These are phyloP conservation scores for Cordyceps pruinosa DNA, from an alignment of 2,329 filamentous ascomycete species.

Conservation along the genomic window DNA sequence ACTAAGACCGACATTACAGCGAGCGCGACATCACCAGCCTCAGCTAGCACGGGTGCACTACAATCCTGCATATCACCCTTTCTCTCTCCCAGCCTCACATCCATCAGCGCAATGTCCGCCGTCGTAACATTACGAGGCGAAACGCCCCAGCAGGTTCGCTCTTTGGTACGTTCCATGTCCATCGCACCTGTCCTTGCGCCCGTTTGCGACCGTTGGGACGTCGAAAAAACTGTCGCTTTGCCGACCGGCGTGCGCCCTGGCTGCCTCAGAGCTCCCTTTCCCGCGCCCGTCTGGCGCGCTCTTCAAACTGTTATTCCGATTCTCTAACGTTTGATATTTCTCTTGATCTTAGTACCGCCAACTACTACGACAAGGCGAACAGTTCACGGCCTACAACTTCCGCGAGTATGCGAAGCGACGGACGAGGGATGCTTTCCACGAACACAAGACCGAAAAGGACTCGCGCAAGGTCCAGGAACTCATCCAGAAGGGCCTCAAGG, in stretches of 20 bases:
- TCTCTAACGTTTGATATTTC: neutral
- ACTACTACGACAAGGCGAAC: conserved; percentile 73
- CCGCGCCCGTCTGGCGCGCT: neutral
- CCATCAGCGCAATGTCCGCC: conserved; percentile 28
- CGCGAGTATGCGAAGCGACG: conserved; percentile 90
- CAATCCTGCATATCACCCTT: conserved; percentile 3
- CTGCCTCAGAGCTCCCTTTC: neutral
- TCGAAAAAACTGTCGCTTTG: neutral
- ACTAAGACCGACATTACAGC: conserved; percentile 13
- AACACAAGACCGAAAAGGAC: conserved; percentile 68
- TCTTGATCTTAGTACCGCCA: conserved; percentile 69
- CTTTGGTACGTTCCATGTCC: conserved; percentile 39
- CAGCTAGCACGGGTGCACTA: conserved; percentile 10
- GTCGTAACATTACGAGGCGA: conserved; percentile 41
- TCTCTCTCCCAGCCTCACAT: neutral
- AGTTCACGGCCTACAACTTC: conserved; percentile 96
- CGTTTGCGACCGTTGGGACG: conserved; percentile 1
- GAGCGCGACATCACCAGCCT: conserved; percentile 5
- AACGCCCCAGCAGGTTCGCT: conserved; percentile 50
- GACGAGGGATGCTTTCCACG: conserved; percentile 84
- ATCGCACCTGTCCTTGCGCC: neutral
- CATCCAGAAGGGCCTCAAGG: conserved; percentile 79
- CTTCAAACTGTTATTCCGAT: neutral
- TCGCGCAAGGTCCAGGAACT: conserved; percentile 75
- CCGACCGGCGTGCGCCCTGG: neutral